These are phyloP conservation scores for Durio zibethinus DNA, from an alignment of 345 rosid genomes.

Conservation along the genomic window DNA sequence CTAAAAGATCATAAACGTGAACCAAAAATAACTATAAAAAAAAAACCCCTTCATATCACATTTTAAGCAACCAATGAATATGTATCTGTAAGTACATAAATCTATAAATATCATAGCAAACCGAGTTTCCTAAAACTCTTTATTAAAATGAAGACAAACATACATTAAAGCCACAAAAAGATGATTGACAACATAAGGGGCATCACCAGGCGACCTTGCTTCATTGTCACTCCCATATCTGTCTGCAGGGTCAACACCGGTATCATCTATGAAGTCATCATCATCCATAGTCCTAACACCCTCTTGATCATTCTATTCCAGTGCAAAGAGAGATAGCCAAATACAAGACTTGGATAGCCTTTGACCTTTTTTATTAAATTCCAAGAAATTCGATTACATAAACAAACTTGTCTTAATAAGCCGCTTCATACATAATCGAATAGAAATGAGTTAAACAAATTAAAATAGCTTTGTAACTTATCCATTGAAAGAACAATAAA, in stretches of 20 bases:
- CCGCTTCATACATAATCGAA: neutral
- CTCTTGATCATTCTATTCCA: slow-evolving; percentile 77
- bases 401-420: neutral
- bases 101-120: neutral
- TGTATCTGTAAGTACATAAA: neutral
- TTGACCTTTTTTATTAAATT: neutral
- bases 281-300: slow-evolving; percentile 84
- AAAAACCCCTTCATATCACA: neutral
- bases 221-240: slow-evolving; percentile 71
- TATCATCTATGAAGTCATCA: slow-evolving; percentile 90
- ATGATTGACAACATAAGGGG: slow-evolving; percentile 62
- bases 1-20: slow-evolving; percentile 25
- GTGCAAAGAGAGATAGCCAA: neutral
- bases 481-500: neutral
- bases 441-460: neutral
- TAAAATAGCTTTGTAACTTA: neutral
- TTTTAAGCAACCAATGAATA: neutral
- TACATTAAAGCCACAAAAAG: slow-evolving; percentile 6
- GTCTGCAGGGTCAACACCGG: slow-evolving; percentile 80
- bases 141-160: neutral
- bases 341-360: neutral
- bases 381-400: neutral
- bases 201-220: slow-evolving; percentile 54
- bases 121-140: neutral
- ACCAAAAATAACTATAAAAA: neutral